Conservation (phyloP, 352 stramenopile species). For the Phytopythium oedochilum region DNA sequence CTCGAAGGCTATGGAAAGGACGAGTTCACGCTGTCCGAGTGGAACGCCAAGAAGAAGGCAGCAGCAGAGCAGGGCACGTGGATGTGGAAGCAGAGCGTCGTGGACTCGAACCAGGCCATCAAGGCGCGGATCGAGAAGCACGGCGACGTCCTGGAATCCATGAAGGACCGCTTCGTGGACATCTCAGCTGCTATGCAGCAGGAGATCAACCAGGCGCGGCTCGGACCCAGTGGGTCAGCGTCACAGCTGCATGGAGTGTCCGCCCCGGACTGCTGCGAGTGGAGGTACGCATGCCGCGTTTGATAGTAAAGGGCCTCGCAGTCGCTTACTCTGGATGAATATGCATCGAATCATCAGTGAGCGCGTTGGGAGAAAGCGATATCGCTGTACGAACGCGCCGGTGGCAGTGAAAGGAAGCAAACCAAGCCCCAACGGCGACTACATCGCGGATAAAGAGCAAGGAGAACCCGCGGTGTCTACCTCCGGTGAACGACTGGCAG, state of each 20-base stretch:
- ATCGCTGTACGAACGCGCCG: slow-evolving; percentile 42
- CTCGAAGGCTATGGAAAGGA: slow-evolving; percentile 48
- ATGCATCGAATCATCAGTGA: slow-evolving; percentile 12
- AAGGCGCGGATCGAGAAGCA: slow-evolving; percentile 36
- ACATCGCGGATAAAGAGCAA: neutral
- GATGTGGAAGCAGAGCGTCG: slow-evolving; percentile 36
- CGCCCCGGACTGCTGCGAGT: slow-evolving; percentile 15
- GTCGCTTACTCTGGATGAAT: neutral
- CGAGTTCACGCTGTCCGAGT: slow-evolving; percentile 40
- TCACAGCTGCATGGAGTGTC: neutral
- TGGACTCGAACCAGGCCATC: slow-evolving; percentile 28
- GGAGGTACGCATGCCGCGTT: slow-evolving; percentile 16
- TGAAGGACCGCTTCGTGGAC: slow-evolving; percentile 34
- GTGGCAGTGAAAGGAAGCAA: neutral
- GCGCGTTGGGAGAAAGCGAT: slow-evolving; percentile 36
- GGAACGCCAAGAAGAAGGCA: slow-evolving; percentile 46
- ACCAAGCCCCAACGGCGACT: neutral
- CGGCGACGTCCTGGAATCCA: slow-evolving; percentile 10
- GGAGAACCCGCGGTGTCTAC: neutral
- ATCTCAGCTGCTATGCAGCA: slow-evolving; percentile 26
- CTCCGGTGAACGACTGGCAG: neutral
- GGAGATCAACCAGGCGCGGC: slow-evolving; percentile 14
- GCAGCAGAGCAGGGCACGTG: slow-evolving; percentile 30
- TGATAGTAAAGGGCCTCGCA: neutral
- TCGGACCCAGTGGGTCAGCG: neutral